Percentiles rank a stretch among this genome's conserved stretches.
Conservation (phyloP, 208 protist genomes). For the Acanthamoeba sp. region DNA sequence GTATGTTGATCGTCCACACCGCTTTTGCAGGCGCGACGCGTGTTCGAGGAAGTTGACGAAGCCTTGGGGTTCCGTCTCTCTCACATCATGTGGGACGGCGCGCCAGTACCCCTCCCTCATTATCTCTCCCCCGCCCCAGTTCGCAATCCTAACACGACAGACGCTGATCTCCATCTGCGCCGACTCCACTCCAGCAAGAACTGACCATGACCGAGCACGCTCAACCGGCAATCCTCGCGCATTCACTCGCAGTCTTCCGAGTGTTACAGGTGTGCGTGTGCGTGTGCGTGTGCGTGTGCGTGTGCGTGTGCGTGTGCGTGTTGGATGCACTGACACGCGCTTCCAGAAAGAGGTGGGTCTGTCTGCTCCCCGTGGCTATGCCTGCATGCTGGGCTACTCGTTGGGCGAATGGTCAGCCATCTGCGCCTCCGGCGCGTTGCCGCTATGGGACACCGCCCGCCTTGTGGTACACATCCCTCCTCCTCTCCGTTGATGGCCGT, state of each 20-base stretch:
- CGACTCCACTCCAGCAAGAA: constrained; percentile 27
- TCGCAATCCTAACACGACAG: neutral
- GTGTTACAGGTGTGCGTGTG: constrained; percentile 45
- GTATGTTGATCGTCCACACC: neutral
- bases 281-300: neutral
- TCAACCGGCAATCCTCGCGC: constrained; percentile 66
- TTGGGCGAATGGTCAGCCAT: constrained; percentile 53
- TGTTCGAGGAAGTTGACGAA: constrained; percentile 70
- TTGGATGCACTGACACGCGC: too few relatives aligned
- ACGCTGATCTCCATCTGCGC: neutral
- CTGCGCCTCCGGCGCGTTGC: constrained; percentile 20
- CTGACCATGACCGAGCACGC: constrained; percentile 71
- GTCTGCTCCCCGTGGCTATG: neutral
- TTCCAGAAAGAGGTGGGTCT: constrained; percentile 45
- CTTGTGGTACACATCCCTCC: neutral
- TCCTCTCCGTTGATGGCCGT: neutral
- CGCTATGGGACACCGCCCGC: constrained; percentile 47
- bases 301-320: neutral
- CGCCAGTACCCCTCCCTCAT: neutral
- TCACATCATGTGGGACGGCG: constrained; percentile 54
- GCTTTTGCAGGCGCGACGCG: neutral
- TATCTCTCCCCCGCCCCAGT: neutral
- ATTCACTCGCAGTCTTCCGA: constrained; percentile 70
- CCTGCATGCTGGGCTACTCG: constrained; percentile 38
- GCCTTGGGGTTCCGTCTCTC: constrained; percentile 60